Conservation (phyloP, 768 basidiomycete genomes). For the Tulasnella sp. region DNA sequence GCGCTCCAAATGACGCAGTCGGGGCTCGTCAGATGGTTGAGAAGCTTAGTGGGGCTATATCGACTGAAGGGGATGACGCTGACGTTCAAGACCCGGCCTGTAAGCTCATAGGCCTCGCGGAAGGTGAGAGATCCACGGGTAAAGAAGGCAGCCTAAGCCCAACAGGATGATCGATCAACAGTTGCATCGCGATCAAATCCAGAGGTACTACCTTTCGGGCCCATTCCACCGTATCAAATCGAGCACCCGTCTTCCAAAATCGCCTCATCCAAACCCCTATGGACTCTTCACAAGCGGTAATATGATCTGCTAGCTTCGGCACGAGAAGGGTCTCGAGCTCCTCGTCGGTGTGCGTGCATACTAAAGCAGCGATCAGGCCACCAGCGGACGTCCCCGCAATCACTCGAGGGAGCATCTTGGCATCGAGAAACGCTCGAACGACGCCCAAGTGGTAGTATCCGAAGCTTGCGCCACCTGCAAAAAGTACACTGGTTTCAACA, state of each 20-base stretch:
- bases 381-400: slow-evolving; percentile 95
- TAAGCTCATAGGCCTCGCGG: slow-evolving; percentile 87
- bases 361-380: slow-evolving; percentile 68
- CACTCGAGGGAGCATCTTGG: slow-evolving; percentile 80
- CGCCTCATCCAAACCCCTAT: slow-evolving; percentile 65
- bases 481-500: neutral
- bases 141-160: slow-evolving; percentile 71
- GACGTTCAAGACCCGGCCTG: slow-evolving; percentile 89
- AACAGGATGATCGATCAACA: neutral
- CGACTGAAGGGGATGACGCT: slow-evolving; percentile 88
- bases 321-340: slow-evolving; percentile 75
- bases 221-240: slow-evolving; percentile 89
- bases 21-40: slow-evolving; percentile 96
- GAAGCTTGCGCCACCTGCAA: slow-evolving; percentile 63
- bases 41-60: slow-evolving; percentile 90
- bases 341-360: slow-evolving; percentile 83
- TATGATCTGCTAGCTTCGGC: slow-evolving; percentile 77
- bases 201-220: slow-evolving; percentile 67
- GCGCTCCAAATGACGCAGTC: slow-evolving; percentile 56
- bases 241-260: slow-evolving; percentile 83
- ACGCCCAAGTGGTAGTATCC: slow-evolving; percentile 93
- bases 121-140: slow-evolving; percentile 93
- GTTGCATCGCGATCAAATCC: neutral
- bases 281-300: slow-evolving; percentile 60
- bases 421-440: slow-evolving; percentile 86